These are phyloP conservation scores for Carallia pectinifolia DNA, from an alignment of 345 rosid genomes.

Conservation along the genomic window DNA sequence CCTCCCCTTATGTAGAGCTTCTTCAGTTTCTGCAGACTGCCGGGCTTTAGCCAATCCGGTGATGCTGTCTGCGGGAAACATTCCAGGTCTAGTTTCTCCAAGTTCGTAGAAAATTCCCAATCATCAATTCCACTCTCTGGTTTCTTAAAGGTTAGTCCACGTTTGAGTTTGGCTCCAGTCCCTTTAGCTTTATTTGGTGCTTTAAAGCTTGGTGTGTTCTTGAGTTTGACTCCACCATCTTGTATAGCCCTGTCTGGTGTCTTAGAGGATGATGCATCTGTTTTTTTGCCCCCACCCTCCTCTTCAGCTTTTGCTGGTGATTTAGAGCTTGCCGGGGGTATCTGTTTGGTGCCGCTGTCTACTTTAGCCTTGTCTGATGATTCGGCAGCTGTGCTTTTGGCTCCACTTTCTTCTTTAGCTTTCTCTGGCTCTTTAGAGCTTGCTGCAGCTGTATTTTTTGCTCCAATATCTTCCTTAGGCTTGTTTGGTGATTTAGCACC, in stretches of 20 bases:
- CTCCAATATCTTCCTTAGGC: neutral
- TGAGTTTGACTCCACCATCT: neutral
- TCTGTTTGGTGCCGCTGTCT: neutral
- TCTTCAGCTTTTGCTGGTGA: neutral
- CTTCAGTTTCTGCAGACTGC: neutral
- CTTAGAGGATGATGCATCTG: neutral
- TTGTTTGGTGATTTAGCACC: neutral
- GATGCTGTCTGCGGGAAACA: slow-evolving; percentile 28
- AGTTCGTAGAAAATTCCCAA: neutral
- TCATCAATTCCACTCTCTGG: neutral
- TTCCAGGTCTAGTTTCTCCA: slow-evolving; percentile 43
- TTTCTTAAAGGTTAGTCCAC: neutral
- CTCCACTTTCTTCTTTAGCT: neutral
- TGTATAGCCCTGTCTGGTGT: neutral
- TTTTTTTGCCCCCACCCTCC: neutral
- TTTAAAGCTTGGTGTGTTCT: neutral
- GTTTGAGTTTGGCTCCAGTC: too few species aligned
- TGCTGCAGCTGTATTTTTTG: neutral
- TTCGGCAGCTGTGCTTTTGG: neutral
- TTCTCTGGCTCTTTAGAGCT: neutral
- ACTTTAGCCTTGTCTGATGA: neutral
- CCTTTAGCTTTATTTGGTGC: neutral
- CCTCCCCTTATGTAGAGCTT: slow-evolving; percentile 49
- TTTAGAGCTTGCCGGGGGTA: neutral
- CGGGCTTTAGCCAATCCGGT: slow-evolving; percentile 28